Conservation (phyloP, 345 rosid species). For the Gossypium stocksii region DNA sequence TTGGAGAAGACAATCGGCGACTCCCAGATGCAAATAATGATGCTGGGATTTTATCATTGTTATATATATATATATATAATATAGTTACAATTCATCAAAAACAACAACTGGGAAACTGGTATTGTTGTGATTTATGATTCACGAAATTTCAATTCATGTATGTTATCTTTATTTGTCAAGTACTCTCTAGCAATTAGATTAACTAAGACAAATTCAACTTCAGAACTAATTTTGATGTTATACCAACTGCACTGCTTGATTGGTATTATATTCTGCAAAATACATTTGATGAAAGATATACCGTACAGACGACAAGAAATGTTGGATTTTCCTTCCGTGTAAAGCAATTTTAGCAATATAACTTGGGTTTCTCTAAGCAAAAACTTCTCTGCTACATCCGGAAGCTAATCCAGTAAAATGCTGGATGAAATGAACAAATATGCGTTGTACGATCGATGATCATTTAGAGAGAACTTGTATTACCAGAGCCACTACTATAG, state of each 20-base stretch:
- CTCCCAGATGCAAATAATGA: not conserved
- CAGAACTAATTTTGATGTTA: not conserved
- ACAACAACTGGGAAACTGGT: not conserved
- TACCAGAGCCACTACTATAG: not conserved
- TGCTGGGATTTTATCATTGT: conserved; percentile 11
- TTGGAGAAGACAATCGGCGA: not conserved
- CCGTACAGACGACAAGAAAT: conserved; percentile 11
- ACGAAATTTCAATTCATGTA: conserved; percentile 16
- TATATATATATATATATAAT: conserved; percentile 14
- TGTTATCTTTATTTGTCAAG: not conserved
- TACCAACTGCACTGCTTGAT: not conserved
- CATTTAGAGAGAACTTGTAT: not conserved
- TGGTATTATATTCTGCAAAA: not conserved
- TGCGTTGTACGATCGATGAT: conserved; percentile 16
- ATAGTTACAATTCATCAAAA: conserved; percentile 11
- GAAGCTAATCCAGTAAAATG: conserved; percentile 19
- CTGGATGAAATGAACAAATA: conserved; percentile 9
- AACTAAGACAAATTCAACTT: not conserved
- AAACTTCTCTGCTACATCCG: conserved; percentile 12
- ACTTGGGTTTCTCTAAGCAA: conserved; percentile 16
- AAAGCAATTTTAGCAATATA: not conserved
- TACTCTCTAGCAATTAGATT: not conserved
- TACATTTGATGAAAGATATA: conserved; percentile 14
- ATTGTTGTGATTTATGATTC: not conserved
- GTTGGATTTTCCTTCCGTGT: conserved; percentile 18